Conservation (phyloP, 2,329 filamentous ascomycete genomes). For the Claviceps pazoutovae region DNA sequence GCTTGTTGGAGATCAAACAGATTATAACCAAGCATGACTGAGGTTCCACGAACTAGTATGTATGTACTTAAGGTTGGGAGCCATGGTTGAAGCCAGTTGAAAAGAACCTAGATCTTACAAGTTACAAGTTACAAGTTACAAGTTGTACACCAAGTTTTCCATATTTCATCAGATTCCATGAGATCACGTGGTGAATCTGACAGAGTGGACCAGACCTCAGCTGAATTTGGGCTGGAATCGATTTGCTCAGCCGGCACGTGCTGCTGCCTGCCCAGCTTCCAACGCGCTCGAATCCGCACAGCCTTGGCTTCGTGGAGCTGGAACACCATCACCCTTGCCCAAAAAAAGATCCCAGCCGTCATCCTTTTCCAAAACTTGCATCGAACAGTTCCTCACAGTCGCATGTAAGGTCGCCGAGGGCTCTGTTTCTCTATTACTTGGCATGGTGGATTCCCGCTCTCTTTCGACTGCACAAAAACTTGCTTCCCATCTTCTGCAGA, state of each 20-base stretch:
- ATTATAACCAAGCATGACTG: no score
- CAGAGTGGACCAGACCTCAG: no score
- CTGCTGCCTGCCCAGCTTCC: background rate
- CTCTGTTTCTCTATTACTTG: background rate
- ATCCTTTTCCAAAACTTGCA: background rate
- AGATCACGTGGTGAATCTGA: no score
- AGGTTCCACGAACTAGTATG: no score
- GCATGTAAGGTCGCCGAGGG: background rate
- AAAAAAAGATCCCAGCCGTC: slow-evolving; percentile 6
- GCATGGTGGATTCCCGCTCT: background rate
- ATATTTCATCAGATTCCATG: no score
- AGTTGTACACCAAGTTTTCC: no score
- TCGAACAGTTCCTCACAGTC: background rate
- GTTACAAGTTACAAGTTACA: no score
- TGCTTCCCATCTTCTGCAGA: background rate
- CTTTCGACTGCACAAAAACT: background rate
- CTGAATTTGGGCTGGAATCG: no score
- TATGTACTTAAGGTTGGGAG: no score
- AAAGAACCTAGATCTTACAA: no score
- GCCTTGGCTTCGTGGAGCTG: slow-evolving; percentile 4
- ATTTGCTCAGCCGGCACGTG: background rate
- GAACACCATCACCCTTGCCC: background rate
- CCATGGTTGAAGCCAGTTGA: no score
- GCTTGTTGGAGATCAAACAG: no score
- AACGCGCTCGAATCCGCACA: background rate